phyloP scores from a whole-genome alignment of 768 basidiomycete species.

The Tephrocybe rancida region DNA sequence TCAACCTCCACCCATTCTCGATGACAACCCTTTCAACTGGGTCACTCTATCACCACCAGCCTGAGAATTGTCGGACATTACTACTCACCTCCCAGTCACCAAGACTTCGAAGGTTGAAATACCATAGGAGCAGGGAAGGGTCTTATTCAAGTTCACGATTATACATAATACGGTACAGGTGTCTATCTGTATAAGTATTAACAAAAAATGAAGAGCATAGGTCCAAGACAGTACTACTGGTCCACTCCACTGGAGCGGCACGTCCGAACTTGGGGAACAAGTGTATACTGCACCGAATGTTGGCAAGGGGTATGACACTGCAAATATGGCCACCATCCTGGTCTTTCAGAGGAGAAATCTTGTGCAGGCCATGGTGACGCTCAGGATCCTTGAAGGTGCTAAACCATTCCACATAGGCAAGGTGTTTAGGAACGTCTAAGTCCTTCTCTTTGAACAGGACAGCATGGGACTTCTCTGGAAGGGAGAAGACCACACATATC shows the following conservation, averaged over 20 bases:
- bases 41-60: too few relatives aligned
- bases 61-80: too few relatives aligned
- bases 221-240: constrained; percentile 20
- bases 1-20: too few relatives aligned
- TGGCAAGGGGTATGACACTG: constrained; percentile 27
- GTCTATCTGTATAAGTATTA: constrained; percentile 18
- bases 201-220: constrained; percentile 15
- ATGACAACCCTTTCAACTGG: too few relatives aligned
- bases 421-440: constrained; percentile 6
- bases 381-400: constrained; percentile 15
- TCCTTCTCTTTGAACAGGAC: background rate
- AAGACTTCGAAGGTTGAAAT: too few relatives aligned
- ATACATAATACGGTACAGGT: constrained; percentile 13
- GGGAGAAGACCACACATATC: constrained; percentile 25
- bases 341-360: constrained; percentile 6
- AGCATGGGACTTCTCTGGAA: constrained; percentile 14
- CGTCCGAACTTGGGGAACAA: constrained; percentile 28
- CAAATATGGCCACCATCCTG: constrained; percentile 11
- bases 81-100: too few relatives aligned
- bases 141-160: background rate
- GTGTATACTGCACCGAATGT: constrained; percentile 30
- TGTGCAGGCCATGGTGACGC: constrained; percentile 20
- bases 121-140: too few relatives aligned
- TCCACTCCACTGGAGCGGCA: constrained; percentile 19
- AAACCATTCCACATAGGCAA: constrained; percentile 31